These are phyloP conservation scores for Cyclocybe cylindracea DNA, from an alignment of 768 basidiomycete species.

Conservation along the genomic window DNA sequence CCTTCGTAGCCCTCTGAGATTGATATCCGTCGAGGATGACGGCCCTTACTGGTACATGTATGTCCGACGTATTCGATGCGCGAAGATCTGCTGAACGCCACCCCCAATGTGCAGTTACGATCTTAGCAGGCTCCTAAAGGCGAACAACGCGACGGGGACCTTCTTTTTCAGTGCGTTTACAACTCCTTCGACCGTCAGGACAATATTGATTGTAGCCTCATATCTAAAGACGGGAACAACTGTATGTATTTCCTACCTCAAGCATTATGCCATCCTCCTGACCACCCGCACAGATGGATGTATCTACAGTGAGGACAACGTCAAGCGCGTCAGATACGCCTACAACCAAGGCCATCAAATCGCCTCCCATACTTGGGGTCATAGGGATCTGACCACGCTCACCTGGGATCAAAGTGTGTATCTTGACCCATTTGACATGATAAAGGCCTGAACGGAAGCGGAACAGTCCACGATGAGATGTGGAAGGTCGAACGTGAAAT, in stretches of 20 bases:
- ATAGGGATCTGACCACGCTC: constrained; percentile 31
- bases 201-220: not conserved
- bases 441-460: not conserved
- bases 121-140: constrained; percentile 19
- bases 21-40: constrained; percentile 10
- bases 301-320: constrained; percentile 29
- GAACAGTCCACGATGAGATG: constrained; percentile 21
- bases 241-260: constrained; percentile 14
- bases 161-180: constrained; percentile 31
- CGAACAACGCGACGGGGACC: constrained; percentile 27
- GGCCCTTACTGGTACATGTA: constrained; percentile 19
- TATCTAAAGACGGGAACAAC: constrained; percentile 26
- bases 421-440: not conserved
- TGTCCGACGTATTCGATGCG: not conserved
- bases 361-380: constrained; percentile 36
- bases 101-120: constrained; percentile 12
- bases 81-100: not conserved
- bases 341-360: constrained; percentile 33
- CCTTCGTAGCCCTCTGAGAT: not conserved
- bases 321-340: constrained; percentile 28
- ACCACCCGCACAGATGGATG: constrained; percentile 24
- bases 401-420: constrained; percentile 26
- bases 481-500: constrained; percentile 18
- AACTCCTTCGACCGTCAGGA: not conserved
- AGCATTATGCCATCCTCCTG: not conserved